These are phyloP conservation scores for Geosiphon pyriformis DNA, from an alignment of 192 early-diverging fungal species.

Conservation along the genomic window DNA sequence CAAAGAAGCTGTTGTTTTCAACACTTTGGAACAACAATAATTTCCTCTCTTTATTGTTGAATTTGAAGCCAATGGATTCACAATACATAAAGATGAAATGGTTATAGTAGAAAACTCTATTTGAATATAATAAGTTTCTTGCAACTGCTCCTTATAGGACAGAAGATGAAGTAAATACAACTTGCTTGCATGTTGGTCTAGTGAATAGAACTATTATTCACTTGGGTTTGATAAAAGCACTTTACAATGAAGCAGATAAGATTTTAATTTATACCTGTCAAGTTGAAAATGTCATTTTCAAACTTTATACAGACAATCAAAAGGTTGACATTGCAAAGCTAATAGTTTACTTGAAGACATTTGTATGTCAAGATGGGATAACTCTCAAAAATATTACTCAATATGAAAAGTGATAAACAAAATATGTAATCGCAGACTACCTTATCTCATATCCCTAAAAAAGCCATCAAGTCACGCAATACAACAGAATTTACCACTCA, in stretches of 20 bases:
- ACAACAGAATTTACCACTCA: constrained; percentile 25
- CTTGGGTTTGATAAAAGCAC: constrained; percentile 12
- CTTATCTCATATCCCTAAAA: constrained; percentile 16
- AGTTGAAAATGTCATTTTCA: constrained; percentile 12
- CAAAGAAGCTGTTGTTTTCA: constrained; percentile 3
- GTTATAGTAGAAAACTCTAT: constrained; percentile 9
- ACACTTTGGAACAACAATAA: constrained; percentile 3
- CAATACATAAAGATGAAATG: constrained; percentile 18
- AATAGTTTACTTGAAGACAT: constrained; percentile 19
- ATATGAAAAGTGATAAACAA: constrained; percentile 10
- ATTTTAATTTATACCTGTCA: constrained; percentile 20
- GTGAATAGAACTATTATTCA: constrained; percentile 18
- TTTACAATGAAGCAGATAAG: constrained; percentile 18
- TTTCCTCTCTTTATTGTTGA: constrained; percentile 8
- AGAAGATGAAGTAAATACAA: constrained; percentile 22
- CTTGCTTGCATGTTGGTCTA: constrained; percentile 2
- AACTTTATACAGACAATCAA: constrained; percentile 25
- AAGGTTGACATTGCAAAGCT: constrained; percentile 19
- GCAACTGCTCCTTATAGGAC: constrained; percentile 9
- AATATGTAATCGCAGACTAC: constrained; percentile 11
- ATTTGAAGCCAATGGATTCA: constrained; percentile 10
- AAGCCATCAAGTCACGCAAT: constrained; percentile 21
- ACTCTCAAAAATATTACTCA: constrained; percentile 17
- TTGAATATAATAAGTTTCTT: constrained; percentile 20
- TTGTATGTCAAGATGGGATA: constrained; percentile 17